Conservation (phyloP, 176 grass and related monocot species). For the Bothriochloa decipiens region DNA sequence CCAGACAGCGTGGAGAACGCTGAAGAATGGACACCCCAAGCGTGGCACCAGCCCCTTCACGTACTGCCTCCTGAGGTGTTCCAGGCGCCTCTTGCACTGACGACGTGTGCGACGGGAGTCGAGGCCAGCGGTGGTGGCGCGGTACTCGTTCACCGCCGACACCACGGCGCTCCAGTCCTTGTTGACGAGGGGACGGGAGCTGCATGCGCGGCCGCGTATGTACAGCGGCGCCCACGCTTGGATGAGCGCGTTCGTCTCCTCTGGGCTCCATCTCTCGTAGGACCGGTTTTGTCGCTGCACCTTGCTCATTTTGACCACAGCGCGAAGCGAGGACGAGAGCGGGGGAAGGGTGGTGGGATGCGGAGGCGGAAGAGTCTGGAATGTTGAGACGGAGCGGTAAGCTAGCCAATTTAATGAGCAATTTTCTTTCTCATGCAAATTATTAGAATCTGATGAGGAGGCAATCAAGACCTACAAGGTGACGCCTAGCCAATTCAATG, state of each 20-base stretch:
- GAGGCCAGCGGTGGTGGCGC: not conserved
- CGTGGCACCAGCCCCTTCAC: not conserved
- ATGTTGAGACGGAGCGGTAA: no score
- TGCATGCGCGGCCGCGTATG: not conserved
- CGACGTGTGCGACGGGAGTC: not conserved
- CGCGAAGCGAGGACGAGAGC: no score
- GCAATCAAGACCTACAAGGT: not conserved
- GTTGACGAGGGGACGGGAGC: not conserved
- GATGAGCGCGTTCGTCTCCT: not conserved
- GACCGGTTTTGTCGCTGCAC: no score
- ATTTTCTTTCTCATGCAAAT: not conserved
- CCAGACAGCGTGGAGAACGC: not conserved
- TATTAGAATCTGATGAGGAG: not conserved
- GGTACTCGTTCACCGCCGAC: not conserved
- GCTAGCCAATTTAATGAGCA: not conserved
- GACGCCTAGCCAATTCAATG: no score
- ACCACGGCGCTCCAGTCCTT: not conserved
- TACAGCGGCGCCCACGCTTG: not conserved
- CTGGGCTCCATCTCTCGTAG: not conserved
- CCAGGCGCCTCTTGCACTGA: not conserved
- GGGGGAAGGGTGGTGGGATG: no score
- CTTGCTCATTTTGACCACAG: no score
- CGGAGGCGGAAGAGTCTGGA: no score
- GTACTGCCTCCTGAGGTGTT: not conserved
- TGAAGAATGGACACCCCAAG: not conserved